A percentile compares a stretch with the other conserved stretches of the same genome.
Conservation (phyloP, 208 protist genomes). For the Crithidia thermophila region DNA sequence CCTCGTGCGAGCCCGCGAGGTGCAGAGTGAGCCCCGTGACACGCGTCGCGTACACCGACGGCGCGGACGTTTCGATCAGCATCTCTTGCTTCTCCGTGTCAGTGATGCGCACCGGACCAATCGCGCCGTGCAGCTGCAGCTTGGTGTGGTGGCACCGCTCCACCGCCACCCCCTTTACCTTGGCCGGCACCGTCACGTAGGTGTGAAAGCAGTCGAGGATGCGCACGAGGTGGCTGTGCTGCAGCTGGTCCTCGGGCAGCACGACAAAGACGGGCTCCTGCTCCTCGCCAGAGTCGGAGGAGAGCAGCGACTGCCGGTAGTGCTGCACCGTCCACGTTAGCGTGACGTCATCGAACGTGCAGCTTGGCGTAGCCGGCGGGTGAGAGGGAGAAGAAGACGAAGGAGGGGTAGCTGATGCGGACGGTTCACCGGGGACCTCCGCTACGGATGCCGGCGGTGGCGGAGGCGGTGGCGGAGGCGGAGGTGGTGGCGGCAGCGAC, state of each 20-base stretch:
- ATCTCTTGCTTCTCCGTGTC: constrained; percentile 33
- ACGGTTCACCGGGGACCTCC: too few species aligned
- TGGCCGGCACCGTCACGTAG: constrained; percentile 30
- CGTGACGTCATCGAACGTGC: constrained; percentile 9
- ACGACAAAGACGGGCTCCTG: constrained; percentile 14
- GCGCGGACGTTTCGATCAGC: constrained; percentile 27
- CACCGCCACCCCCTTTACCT: constrained; percentile 32
- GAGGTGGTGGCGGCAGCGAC: neutral
- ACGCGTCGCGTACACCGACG: constrained; percentile 26
- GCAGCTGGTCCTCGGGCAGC: constrained; percentile 14
- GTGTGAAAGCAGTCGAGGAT: constrained; percentile 33
- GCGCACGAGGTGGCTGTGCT: constrained; percentile 27
- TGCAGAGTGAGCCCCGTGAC: constrained; percentile 21
- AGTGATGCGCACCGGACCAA: constrained; percentile 31
- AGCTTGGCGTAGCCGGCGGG: neutral
- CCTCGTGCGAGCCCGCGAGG: constrained; percentile 17
- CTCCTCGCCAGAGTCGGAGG: constrained; percentile 19
- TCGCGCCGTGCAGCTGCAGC: constrained; percentile 27
- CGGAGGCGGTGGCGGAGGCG: neutral
- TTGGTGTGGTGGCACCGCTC: constrained; percentile 32
- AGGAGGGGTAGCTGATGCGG: neutral
- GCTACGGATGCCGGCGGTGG: neutral
- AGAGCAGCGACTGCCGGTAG: constrained; percentile 16
- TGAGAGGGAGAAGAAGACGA: neutral
- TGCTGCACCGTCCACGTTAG: constrained; percentile 19